phyloP scores from a whole-genome alignment of 352 stramenopile species.

The Phytophthora uliginosa region DNA sequence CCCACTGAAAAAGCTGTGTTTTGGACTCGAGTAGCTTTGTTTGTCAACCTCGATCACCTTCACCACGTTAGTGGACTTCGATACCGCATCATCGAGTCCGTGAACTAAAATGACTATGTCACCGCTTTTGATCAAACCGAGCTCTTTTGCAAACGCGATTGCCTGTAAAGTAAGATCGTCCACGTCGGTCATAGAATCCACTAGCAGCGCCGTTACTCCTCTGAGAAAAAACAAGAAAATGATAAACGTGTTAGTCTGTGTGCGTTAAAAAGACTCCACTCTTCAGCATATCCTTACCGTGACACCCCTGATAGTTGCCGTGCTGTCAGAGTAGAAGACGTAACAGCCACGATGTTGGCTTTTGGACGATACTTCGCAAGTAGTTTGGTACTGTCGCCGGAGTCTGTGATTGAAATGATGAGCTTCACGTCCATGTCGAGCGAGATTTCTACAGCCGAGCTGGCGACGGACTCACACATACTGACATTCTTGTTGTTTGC shows the following conservation, averaged over 20 bases:
- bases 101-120: slow-evolving; percentile 94
- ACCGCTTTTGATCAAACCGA: slow-evolving; percentile 82
- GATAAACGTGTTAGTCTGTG: not conserved
- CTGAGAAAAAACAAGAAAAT: slow-evolving; percentile 32
- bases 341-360: slow-evolving; percentile 92
- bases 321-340: slow-evolving; percentile 72
- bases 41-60: slow-evolving; percentile 89
- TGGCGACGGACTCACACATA: slow-evolving; percentile 96
- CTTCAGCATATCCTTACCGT: slow-evolving; percentile 46
- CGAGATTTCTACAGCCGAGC: slow-evolving; percentile 98
- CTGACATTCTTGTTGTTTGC: slow-evolving; percentile 64
- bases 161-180: slow-evolving; percentile 90
- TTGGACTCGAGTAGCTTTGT: slow-evolving; percentile 69
- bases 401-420: slow-evolving; percentile 98
- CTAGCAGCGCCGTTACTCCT: slow-evolving; percentile 70
- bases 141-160: slow-evolving; percentile 85
- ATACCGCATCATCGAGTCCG: slow-evolving; percentile 85
- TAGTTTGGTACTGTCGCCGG: slow-evolving; percentile 94
- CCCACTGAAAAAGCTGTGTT: slow-evolving; percentile 75
- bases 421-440: slow-evolving; percentile 97
- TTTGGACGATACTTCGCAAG: slow-evolving; percentile 97
- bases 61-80: slow-evolving; percentile 90
- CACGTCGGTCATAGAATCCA: slow-evolving; percentile 84
- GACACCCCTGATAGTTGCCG: slow-evolving; percentile 84
- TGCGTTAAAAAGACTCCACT: not conserved